Base-by-base conservation (phyloP, 768 basidiomycete genomes). In the Trametes punicea region DNA sequence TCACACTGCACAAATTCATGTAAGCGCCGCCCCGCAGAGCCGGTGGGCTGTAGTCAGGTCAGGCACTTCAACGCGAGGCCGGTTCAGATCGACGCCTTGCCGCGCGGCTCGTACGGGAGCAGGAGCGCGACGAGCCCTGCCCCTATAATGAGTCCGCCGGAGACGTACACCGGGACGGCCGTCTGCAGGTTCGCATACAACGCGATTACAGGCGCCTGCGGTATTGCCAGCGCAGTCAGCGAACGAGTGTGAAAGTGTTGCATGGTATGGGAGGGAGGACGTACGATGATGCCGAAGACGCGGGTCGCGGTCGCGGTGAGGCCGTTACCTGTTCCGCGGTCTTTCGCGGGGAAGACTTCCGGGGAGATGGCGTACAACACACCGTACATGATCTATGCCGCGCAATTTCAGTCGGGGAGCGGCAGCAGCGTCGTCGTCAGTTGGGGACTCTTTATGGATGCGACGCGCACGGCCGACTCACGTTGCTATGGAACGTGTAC, bases 71-170 rank as follows among this genome's bases (percentile, higher is more conserved):
- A n/a, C 15, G 15, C 10, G 18, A 23, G 21, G 20, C 40, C 4
- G 30, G 38, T 31, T 66, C 74, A 89, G 65, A 87, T 80, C 45
- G 85, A 84, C 27, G 82, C 83, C 63, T 81, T 85, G n/a, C 88
- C 89, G 62, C 83, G 72, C 0, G 88, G 83, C 67, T 91, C 88
- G 59, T 83, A 90, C 0, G 88, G 90, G 18, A 92, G 70, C 0
- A 87, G 63, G 29, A 89, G 65, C 1, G 85, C 79, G 46, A 90
- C 61, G 7, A 73, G 66, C 2, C 87, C 88, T 6, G 84, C 79
- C 50, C 76, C 71, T 21, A 90, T 73, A 57, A 88, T 76, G 53
- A 91, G 62, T 4, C 77, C 82, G 1, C 84, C 88, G 8, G 85
- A 77, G 39, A 88, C 81, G 65, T 87, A 90, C 26, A 90, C 85